Conservation (phyloP, 495 filamentous ascomycete species). For the Neurospora africana region DNA sequence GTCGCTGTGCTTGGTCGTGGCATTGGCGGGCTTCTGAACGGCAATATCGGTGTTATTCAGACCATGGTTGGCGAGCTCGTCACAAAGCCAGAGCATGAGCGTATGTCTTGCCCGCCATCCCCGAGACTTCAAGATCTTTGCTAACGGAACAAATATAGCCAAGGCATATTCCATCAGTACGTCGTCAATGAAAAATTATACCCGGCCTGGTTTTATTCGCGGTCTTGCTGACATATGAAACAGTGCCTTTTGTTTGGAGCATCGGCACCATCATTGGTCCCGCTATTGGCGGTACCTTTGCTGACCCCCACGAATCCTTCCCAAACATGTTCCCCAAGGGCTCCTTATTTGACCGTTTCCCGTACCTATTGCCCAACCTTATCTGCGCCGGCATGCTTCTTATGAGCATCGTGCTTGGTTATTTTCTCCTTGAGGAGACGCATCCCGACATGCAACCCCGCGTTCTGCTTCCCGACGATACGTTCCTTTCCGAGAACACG, state of each 20-base stretch:
- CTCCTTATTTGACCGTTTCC: constrained; percentile 62
- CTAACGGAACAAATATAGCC: constrained; percentile 39
- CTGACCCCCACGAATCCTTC: constrained; percentile 58
- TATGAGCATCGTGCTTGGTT: constrained; percentile 63
- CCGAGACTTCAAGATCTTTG: not conserved
- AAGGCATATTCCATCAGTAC: constrained; percentile 59
- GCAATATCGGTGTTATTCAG: constrained; percentile 81
- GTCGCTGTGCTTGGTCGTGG: constrained; percentile 61
- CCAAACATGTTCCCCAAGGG: constrained; percentile 51
- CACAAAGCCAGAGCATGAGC: constrained; percentile 69
- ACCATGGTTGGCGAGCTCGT: constrained; percentile 87
- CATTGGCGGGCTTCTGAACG: constrained; percentile 74
- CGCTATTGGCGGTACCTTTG: constrained; percentile 68
- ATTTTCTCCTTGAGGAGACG: constrained; percentile 65
- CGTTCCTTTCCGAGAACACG: constrained; percentile 50
- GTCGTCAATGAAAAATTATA: not conserved
- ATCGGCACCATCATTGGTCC: constrained; percentile 79
- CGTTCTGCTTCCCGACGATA: constrained; percentile 40
- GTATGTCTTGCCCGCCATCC: constrained; percentile 36
- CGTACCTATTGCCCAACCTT: constrained; percentile 74
- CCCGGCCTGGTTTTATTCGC: not conserved
- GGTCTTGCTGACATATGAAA: not conserved
- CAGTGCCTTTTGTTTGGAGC: constrained; percentile 79
- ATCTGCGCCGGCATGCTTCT: constrained; percentile 64
- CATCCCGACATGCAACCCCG: constrained; percentile 67